A percentile compares a stretch with the other conserved stretches of the same genome.
Evolutionary conservation across 192 early-diverging fungal genomes (phyloP).

Genomic region (Coemansia sp.): DNA sequence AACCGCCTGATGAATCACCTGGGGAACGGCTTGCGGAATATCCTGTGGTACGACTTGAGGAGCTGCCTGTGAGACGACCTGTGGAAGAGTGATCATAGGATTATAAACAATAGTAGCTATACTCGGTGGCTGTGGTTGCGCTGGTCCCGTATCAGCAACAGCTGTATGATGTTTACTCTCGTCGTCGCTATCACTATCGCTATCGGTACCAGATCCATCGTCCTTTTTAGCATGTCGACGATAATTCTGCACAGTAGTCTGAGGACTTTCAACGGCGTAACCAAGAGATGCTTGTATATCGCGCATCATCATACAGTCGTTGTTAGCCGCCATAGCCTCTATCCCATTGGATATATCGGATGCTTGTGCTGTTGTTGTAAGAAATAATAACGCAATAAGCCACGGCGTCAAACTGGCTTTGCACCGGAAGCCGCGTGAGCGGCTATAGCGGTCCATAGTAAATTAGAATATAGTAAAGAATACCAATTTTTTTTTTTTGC

Average conservation of each 20-base stretch:
- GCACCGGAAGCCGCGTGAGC: not conserved
- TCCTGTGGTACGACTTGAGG: too few species aligned
- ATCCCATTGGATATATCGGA: not conserved
- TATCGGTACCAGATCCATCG: constrained; percentile 15
- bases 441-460: too few species aligned
- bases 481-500: too few species aligned
- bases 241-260: not conserved
- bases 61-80: too few species aligned
- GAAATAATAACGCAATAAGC: constrained; percentile 13
- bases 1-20: too few species aligned
- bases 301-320: not conserved
- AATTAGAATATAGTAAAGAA: too few species aligned
- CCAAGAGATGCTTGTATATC: not conserved
- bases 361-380: not conserved
- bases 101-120: not conserved
- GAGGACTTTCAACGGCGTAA: not conserved
- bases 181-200: constrained; percentile 27
- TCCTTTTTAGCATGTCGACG: not conserved
- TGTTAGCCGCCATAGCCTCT: not conserved
- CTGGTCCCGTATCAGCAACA: not conserved
- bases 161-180: not conserved
- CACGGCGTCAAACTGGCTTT: constrained; percentile 18
- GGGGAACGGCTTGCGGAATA: too few species aligned
- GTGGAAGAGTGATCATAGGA: not conserved
- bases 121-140: not conserved